A percentile compares a stretch with the other conserved stretches of the same genome.
Conservation (phyloP, 345 rosid genomes). For the Carallia brachiata region DNA sequence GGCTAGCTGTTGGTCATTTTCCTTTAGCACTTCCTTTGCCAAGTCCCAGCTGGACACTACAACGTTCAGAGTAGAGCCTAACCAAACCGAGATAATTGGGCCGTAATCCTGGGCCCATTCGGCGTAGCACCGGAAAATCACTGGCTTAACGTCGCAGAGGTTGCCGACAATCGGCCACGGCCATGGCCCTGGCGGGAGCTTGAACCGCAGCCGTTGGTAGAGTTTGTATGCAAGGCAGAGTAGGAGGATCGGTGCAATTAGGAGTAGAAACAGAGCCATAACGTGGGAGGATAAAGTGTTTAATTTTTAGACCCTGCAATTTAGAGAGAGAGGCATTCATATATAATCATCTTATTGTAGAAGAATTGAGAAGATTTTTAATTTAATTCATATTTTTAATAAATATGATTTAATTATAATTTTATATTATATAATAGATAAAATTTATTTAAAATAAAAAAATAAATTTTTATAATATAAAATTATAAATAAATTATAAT, state of each 20-base stretch:
- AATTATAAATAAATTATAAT: no score
- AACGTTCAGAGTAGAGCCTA: constrained; percentile 78
- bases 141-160: constrained; percentile 82
- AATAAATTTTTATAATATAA: no score
- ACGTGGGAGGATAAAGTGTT: not conserved
- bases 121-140: constrained; percentile 71
- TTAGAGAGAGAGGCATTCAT: not conserved
- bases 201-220: constrained; percentile 26
- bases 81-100: constrained; percentile 90
- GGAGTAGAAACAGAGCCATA: constrained; percentile 1
- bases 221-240: not conserved
- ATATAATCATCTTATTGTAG: no score
- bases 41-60: constrained; percentile 66
- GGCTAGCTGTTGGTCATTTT: constrained; percentile 75
- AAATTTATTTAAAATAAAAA: no score
- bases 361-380: no score
- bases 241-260: not conserved
- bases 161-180: constrained; percentile 87
- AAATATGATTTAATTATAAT: no score
- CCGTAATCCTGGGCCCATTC: constrained; percentile 84
- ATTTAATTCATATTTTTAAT: no score
- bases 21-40: constrained; percentile 80
- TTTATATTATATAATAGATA: no score
- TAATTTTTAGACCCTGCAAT: no score
- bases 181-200: constrained; percentile 82